Base-by-base conservation (phyloP, 106 monocot species). In the Dioscorea dumetorum region DNA sequence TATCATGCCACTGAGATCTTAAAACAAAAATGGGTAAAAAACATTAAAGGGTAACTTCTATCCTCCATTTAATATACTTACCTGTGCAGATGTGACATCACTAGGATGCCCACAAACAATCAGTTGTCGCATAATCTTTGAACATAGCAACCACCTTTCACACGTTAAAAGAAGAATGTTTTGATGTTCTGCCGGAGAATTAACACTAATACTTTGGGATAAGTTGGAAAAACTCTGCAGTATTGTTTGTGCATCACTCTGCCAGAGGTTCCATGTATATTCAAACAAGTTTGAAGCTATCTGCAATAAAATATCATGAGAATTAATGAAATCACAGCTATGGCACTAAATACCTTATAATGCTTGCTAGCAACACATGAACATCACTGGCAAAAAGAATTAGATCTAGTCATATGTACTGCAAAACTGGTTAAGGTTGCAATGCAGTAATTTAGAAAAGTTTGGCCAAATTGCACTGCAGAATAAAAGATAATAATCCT, bases 211-310 rank as follows among this genome's bases (percentile, higher is more conserved):
- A 32, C 56, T 24, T 75, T 84, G 88, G 18, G 77, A 71, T 74
- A 86, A 51, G 56, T 71, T 60, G 72, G 84, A 67, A 56, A 92
- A 82, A 33, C 62, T 79, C 57, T 87, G 97, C 32, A 97, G 74
- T 77, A 92, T 92, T 31, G 72, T 87, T 50, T 76, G 86, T 33
- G 81, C 63, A 76, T 97, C 97, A 72, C 71, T 84, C 72, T 97
- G 86, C 97, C 97, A 97, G n/a, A 88, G 77, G 66, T 80, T 87
- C 97, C 97, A 97, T 28, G 82, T 72, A 76, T 81, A 97, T 51
- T 89, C 89, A 67, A 89, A 97, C 61, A 97, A 77, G 15, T 76
- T 80, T 21, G 80, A 66, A 22, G 97, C 92, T 73, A 97, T 87
- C 97, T 97, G 84, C 35, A 79, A 73, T 6, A 32, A 48, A 64